Evolutionary conservation across 306 rosid genomes (phyloP), one percentile per base, ranked within the genome.

Genomic region (Sesbania bispinosa): DNA sequence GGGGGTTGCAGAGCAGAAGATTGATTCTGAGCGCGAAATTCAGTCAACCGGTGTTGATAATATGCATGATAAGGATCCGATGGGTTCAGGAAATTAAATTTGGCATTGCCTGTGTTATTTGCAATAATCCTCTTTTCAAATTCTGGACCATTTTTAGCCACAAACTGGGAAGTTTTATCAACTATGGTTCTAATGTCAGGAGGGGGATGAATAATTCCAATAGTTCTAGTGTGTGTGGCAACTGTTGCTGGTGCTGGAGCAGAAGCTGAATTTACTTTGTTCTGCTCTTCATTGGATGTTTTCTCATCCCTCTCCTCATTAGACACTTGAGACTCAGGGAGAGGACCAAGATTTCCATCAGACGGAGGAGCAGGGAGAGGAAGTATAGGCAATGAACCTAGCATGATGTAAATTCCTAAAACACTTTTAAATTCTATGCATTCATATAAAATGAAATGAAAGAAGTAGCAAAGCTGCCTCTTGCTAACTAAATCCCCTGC

Each of bases 201-300:
- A 65, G 97, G 97, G 15, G 97, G 98, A 20, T 94, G 95, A 35
- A 94, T 94, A 23, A 94, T 94, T 53, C 98, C 98, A 77, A 94
- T 90, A 15, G 95, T 88, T 80, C 88, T 94, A 15, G 98, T 89
- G 58, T 94, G 98, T 6, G 89, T 86, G 0, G 97, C 97, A 77
- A 94, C 79, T n/a, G n/a, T n/a, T n/a, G n/a, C n/a, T 0, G 83
- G 38, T 0, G 42, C 70, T 2, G 51, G 74, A 10, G 36, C 69
- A 68, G 90, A 72, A 41, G 52, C 83, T 0, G n/a, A n/a, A n/a
- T n/a, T n/a, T n/a, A n/a, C n/a, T n/a, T n/a, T n/a, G n/a, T 59
- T 76, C 62, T 82, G 77, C 58, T 84, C 90, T 67, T 81, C 90
- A 0, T 71, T 71, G 20, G 65, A 73, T 15, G 57, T 51, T 0